Conservation (phyloP, 1,284 basidiomycete genomes). For the Rhodotorula sp. region DNA sequence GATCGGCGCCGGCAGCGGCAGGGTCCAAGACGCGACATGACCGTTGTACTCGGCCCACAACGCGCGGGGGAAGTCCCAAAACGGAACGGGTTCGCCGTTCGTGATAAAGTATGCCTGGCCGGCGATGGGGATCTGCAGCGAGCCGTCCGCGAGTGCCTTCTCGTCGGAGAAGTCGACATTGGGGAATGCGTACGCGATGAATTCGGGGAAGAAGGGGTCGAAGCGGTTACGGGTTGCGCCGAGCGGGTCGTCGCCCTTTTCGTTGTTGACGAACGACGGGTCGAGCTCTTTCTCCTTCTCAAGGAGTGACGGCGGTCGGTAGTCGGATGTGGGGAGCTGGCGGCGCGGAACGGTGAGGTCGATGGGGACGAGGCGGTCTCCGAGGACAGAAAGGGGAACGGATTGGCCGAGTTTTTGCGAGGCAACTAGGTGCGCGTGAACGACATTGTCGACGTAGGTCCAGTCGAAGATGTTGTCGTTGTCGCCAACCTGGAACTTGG, state of each 20-base stretch:
- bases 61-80: conserved; percentile 89
- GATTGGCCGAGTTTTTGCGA: conserved; percentile 70
- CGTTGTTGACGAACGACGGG: conserved; percentile 48
- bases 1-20: conserved; percentile 64
- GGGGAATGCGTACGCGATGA: neutral
- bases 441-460: conserved; percentile 96
- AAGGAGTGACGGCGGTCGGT: conserved; percentile 29
- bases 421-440: conserved; percentile 90
- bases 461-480: conserved; percentile 95
- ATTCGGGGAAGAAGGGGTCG: conserved; percentile 55
- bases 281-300: conserved; percentile 53
- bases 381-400: conserved; percentile 54
- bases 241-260: conserved; percentile 61
- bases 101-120: conserved; percentile 97
- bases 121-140: conserved; percentile 52
- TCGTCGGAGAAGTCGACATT: conserved; percentile 42
- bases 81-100: conserved; percentile 92
- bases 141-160: neutral
- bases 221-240: conserved; percentile 51
- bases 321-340: conserved; percentile 40
- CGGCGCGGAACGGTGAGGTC: conserved; percentile 39
- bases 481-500: conserved; percentile 88
- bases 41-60: conserved; percentile 74
- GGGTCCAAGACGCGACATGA: conserved; percentile 55
- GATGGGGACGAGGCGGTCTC: conserved; percentile 63